These are phyloP conservation scores for Russula virescens DNA, from an alignment of 768 basidiomycete genomes.

Conservation along the genomic window DNA sequence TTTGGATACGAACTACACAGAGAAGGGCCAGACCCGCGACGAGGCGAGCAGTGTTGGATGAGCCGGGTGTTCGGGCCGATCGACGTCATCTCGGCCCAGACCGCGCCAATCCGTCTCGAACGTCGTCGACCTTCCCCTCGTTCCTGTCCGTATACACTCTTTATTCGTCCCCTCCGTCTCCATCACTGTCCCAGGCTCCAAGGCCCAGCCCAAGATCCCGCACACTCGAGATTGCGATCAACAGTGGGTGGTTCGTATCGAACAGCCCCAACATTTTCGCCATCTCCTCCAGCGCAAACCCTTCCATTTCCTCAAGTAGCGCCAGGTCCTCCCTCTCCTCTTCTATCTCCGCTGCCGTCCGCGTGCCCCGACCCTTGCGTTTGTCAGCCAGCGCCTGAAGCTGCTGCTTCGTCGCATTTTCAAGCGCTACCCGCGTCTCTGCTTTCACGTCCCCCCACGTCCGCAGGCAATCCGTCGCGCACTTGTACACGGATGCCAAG, in stretches of 20 bases:
- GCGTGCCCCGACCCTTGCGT: constrained; percentile 48
- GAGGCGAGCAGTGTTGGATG: too few species aligned
- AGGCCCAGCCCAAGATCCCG: constrained; percentile 54
- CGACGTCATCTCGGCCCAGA: too few species aligned
- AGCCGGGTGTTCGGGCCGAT: too few species aligned
- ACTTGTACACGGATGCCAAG: constrained; percentile 69
- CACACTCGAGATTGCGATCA: constrained; percentile 68
- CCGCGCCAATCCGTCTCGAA: too few species aligned
- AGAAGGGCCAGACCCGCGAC: too few species aligned
- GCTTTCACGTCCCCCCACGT: constrained; percentile 51
- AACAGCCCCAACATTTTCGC: constrained; percentile 51
- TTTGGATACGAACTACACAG: constrained; percentile 2
- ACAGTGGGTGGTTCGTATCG: constrained; percentile 54
- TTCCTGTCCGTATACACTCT: too few species aligned
- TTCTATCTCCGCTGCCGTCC: constrained; percentile 32
- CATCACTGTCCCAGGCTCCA: constrained; percentile 31
- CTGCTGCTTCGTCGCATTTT: constrained; percentile 69
- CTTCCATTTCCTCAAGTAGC: constrained; percentile 76
- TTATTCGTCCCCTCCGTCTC: constrained; percentile 11
- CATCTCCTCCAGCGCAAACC: constrained; percentile 79
- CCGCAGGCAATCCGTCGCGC: constrained; percentile 54
- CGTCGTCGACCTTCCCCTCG: too few species aligned
- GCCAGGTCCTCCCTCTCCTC: constrained; percentile 66
- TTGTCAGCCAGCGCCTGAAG: constrained; percentile 63
- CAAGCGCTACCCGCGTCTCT: constrained; percentile 47